Evolutionary conservation across 768 basidiomycete genomes (phyloP).

Genomic region (Lenzites betulinus): DNA sequence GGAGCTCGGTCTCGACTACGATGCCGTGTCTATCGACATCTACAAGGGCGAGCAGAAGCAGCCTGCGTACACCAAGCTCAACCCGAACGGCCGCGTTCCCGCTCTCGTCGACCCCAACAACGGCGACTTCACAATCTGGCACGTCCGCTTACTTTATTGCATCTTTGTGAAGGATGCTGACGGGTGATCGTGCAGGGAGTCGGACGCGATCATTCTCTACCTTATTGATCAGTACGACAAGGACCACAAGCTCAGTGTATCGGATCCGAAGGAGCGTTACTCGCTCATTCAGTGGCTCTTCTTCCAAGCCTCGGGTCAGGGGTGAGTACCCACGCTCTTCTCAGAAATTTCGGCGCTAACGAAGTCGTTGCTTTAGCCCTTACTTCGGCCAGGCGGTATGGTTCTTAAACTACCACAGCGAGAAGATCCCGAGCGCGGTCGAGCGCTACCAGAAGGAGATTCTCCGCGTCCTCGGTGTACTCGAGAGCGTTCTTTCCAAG

Average conservation of each 20-base stretch:
- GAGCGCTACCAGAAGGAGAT: slow-evolving; percentile 26
- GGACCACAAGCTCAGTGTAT: slow-evolving; percentile 36
- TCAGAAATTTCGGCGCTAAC: background rate
- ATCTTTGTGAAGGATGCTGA: background rate
- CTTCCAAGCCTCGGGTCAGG: slow-evolving; percentile 40
- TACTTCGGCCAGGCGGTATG: slow-evolving; percentile 8
- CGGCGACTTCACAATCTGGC: slow-evolving; percentile 36
- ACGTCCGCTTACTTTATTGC: background rate
- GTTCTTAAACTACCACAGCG: slow-evolving; percentile 1
- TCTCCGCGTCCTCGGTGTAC: slow-evolving; percentile 21
- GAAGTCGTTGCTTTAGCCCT: background rate
- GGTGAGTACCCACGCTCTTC: slow-evolving; percentile 14
- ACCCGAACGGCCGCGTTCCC: slow-evolving; percentile 41
- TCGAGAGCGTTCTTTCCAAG: slow-evolving; percentile 21
- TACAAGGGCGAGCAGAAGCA: slow-evolving; percentile 29
- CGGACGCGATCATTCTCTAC: slow-evolving; percentile 45
- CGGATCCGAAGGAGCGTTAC: slow-evolving; percentile 19
- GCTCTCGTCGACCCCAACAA: slow-evolving; percentile 37
- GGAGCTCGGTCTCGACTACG: slow-evolving; percentile 32
- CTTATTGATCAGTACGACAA: slow-evolving; percentile 47
- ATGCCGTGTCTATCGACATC: slow-evolving; percentile 30
- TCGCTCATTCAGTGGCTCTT: slow-evolving; percentile 45
- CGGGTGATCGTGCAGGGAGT: slow-evolving; percentile 26
- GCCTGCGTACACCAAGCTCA: slow-evolving; percentile 29
- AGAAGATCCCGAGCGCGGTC: slow-evolving; percentile 21